Evolutionary conservation across 2,329 filamentous ascomycete genomes (phyloP), one percentile per base, ranked within the genome.

Genomic region (Venturia pyrina): DNA sequence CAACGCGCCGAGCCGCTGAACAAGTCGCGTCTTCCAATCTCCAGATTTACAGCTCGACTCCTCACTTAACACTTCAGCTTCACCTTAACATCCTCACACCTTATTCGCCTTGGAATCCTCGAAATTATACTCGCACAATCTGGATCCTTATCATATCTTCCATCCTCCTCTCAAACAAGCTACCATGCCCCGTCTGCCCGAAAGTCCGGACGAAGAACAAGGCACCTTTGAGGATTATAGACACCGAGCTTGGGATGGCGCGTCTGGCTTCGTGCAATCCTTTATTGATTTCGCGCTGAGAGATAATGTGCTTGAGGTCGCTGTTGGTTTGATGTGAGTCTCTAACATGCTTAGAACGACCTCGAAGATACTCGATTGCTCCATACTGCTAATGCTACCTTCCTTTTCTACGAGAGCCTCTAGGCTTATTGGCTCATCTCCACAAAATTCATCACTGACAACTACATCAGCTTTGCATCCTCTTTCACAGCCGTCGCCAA

Each of bases 231-330:
- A 59, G 53, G 53, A 59, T 15, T 59, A 59, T 37, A 15, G 53
- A 59, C 53, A 37, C 13, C 53, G 53, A 32, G 53, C 53, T n/a
- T 59, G 53, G 53, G 53, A 59, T 37, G 53, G 53, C 17, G 53
- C 53, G 17, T 59, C 37, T 19, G 24, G 53, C 53, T 59, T 59
- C 66, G 87, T 84, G 79, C 78, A 83, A 43, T 86, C 86, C 48
- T 91, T 91, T 73, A 74, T 87, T 69, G 87, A 90, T 73, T 91
- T 91, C 75, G 88, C 87, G 0, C 83, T 90, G 65, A 85, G 88
- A 69, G 88, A 89, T 66, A 90, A 91, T 70, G 88, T 91, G 61
- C 81, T 91, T 34, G 86, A 91, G 74, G 88, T 91, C 67, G 89
- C 89, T 19, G 86, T 91, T 70, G 89, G 88, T 69, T 78, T 91